These are phyloP conservation scores for Boletus reticuloceps DNA, from an alignment of 768 basidiomycete genomes.

Conservation along the genomic window DNA sequence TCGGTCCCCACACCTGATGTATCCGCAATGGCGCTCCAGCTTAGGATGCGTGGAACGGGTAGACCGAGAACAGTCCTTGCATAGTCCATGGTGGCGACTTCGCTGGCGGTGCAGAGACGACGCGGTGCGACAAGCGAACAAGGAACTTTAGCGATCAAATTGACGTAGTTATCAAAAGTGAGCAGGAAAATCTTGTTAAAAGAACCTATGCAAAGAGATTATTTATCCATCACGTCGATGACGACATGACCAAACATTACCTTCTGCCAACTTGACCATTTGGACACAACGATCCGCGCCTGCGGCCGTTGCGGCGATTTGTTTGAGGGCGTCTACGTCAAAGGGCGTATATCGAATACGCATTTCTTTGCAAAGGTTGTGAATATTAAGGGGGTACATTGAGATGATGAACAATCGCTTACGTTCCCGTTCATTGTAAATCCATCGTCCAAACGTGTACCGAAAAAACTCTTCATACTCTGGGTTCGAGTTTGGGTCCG, in stretches of 20 bases:
- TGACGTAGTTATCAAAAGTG: slow-evolving; percentile 8
- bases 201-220: slow-evolving; percentile 4
- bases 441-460: slow-evolving; percentile 6
- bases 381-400: no score
- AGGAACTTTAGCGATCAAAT: slow-evolving; percentile 17
- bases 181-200: slow-evolving; percentile 17
- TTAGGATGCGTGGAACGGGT: slow-evolving; percentile 29
- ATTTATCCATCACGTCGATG: neutral
- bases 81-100: slow-evolving; percentile 37
- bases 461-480: neutral
- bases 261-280: slow-evolving; percentile 15
- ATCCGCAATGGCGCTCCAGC: slow-evolving; percentile 27
- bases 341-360: neutral
- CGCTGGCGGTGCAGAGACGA: slow-evolving; percentile 33
- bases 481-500: no score
- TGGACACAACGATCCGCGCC: slow-evolving; percentile 14
- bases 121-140: slow-evolving; percentile 26
- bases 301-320: slow-evolving; percentile 8
- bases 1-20: slow-evolving; percentile 28
- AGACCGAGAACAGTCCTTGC: slow-evolving; percentile 24
- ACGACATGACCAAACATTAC: neutral
- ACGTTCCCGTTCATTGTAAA: slow-evolving; percentile 10
- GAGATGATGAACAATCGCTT: neutral
- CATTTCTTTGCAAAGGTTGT: neutral
- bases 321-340: slow-evolving; percentile 21